Conservation (phyloP, 202 grass and related monocot species). For the Panicum hallii region DNA sequence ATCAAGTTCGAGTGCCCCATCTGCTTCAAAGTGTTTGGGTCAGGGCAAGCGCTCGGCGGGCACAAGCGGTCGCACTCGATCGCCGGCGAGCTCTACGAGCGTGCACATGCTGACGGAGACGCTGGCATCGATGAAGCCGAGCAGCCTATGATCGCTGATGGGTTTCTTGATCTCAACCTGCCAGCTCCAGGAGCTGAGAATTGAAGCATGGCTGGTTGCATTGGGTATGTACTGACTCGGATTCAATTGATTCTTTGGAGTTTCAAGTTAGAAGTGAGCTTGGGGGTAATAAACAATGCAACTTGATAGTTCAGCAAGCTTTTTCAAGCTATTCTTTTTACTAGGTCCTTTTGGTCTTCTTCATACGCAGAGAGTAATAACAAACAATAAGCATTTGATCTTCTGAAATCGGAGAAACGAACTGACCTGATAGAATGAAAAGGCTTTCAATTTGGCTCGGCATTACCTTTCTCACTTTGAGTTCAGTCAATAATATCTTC, state of each 20-base stretch:
- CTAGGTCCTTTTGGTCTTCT: not conserved
- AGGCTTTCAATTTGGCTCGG: conserved; percentile 19
- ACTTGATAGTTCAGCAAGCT: conserved; percentile 1
- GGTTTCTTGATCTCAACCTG: conserved; percentile 59
- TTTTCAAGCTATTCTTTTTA: not conserved
- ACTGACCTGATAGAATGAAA: conserved; percentile 11
- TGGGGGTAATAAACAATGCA: conserved; percentile 27
- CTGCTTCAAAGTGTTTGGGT: conserved; percentile 74
- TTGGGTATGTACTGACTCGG: conserved; percentile 34
- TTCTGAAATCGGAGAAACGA: conserved; percentile 8
- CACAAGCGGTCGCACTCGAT: conserved; percentile 83
- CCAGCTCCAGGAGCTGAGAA: conserved; percentile 51
- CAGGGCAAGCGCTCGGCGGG: conserved; percentile 82
- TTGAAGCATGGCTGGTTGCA: conserved; percentile 24
- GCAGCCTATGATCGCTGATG: not conserved
- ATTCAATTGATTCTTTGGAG: conserved; percentile 44
- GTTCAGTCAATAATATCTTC: conserved; percentile 12
- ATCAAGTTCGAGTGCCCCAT: conserved; percentile 68
- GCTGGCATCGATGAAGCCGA: conserved; percentile 8
- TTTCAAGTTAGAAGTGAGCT: conserved; percentile 34
- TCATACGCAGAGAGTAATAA: not conserved
- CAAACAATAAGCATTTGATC: conserved; percentile 34
- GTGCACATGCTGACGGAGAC: not conserved
- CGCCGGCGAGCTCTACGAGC: conserved; percentile 38
- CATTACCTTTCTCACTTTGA: conserved; percentile 24